These are phyloP conservation scores for Ustilago tritici DNA, from an alignment of 1,284 basidiomycete species.

Conservation along the genomic window DNA sequence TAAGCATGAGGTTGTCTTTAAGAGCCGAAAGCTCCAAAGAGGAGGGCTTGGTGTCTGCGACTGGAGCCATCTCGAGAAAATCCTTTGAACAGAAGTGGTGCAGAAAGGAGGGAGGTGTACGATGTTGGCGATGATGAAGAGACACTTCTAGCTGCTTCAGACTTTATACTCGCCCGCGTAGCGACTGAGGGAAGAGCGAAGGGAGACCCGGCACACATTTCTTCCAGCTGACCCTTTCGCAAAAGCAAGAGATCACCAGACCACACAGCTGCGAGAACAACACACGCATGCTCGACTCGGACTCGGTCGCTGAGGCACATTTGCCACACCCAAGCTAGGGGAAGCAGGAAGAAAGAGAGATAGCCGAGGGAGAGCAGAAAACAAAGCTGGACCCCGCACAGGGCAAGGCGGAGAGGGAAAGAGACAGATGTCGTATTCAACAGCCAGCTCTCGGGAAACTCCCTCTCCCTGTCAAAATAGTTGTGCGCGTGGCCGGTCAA, in stretches of 20 bases:
- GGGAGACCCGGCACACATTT: conserved; percentile 2
- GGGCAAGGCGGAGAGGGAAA: conserved; percentile 6
- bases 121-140: background rate
- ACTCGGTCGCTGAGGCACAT: background rate
- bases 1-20: conserved; percentile 57
- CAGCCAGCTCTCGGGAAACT: conserved; percentile 19
- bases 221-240: conserved; percentile 14
- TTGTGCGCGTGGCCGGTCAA: conserved; percentile 24
- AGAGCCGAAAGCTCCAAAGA: conserved; percentile 44
- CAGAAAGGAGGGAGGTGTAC: background rate
- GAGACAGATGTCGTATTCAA: conserved; percentile 17
- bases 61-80: conserved; percentile 42
- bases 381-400: conserved; percentile 22
- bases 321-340: conserved; percentile 15
- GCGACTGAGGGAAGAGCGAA: background rate
- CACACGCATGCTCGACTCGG: conserved; percentile 3
- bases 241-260: conserved; percentile 27
- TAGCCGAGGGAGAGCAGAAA: conserved; percentile 26
- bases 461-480: background rate
- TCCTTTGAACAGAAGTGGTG: background rate
- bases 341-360: conserved; percentile 12
- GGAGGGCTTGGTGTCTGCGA: conserved; percentile 38
- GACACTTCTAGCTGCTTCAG: background rate
- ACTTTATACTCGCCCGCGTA: conserved; percentile 20
- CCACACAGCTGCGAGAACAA: conserved; percentile 12